Evolutionary conservation across 352 stramenopile species (phyloP).

Genomic region (Elongisporangium anandrum): DNA sequence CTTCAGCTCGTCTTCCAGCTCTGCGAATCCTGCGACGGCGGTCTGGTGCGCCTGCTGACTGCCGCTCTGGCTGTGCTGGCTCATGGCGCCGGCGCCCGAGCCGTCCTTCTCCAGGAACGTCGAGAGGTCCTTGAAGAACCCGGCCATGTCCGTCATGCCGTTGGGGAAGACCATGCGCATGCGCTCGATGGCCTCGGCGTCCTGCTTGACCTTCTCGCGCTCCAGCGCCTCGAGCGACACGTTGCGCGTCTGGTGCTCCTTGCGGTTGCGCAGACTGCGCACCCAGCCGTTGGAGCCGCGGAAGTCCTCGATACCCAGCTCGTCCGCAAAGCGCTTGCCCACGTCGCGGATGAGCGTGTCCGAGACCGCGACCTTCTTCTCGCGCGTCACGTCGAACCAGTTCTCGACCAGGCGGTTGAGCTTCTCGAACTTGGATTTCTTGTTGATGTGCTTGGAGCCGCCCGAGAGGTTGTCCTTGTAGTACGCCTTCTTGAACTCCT

Average conservation of each 20-base stretch:
- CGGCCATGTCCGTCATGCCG: slow-evolving; percentile 64
- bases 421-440: slow-evolving; percentile 85
- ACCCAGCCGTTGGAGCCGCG: slow-evolving; percentile 79
- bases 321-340: slow-evolving; percentile 63
- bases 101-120: slow-evolving; percentile 64
- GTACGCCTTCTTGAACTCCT: slow-evolving; percentile 85
- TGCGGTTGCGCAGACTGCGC: slow-evolving; percentile 71
- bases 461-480: slow-evolving; percentile 85
- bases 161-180: slow-evolving; percentile 67
- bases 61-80: slow-evolving; percentile 12
- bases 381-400: slow-evolving; percentile 78
- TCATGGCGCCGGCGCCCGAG: slow-evolving; percentile 19
- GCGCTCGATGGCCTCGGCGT: slow-evolving; percentile 69
- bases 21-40: slow-evolving; percentile 12
- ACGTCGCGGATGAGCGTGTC: slow-evolving; percentile 77
- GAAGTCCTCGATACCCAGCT: slow-evolving; percentile 73
- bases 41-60: not conserved
- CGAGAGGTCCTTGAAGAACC: slow-evolving; percentile 74
- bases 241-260: slow-evolving; percentile 54
- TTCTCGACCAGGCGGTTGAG: slow-evolving; percentile 79
- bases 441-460: slow-evolving; percentile 84
- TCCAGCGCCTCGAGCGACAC: slow-evolving; percentile 53
- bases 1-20: slow-evolving; percentile 32
- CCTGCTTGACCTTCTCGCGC: slow-evolving; percentile 58
- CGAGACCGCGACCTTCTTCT: slow-evolving; percentile 63